A percentile compares a stretch with the other conserved stretches of the same genome.
Evolutionary conservation across 108 stramenopile genomes (phyloP).

Genomic region (Skeletonema marinoi): DNA sequence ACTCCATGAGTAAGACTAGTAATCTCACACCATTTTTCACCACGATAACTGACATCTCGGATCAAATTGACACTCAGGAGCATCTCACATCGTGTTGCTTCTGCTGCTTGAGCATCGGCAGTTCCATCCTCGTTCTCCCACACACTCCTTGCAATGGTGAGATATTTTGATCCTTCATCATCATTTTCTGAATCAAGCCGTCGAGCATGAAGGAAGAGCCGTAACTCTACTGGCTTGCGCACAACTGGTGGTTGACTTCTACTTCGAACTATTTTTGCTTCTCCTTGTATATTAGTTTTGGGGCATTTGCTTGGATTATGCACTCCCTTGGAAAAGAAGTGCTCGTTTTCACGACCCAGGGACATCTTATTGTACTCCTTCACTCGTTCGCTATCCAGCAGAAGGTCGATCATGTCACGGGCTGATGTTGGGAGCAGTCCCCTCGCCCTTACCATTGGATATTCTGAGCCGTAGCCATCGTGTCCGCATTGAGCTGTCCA

Average conservation of each 20-base stretch:
- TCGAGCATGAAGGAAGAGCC: conserved; percentile 43
- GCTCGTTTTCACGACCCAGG: conserved; percentile 43
- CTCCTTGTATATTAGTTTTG: conserved; percentile 36
- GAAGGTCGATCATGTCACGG: conserved; percentile 28
- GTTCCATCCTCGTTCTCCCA: conserved; percentile 58
- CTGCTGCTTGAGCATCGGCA: conserved; percentile 14
- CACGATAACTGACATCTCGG: conserved; percentile 18
- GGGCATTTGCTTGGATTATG: conserved; percentile 35
- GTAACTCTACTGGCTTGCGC: conserved; percentile 40
- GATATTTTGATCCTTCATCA: conserved; percentile 25
- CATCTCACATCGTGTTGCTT: conserved; percentile 51
- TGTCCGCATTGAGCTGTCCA: conserved; percentile 39
- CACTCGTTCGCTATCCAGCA: conserved; percentile 40
- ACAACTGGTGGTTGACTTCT: conserved; percentile 40
- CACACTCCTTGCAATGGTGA: conserved; percentile 39
- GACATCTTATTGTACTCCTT: conserved; percentile 55
- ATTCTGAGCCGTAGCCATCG: conserved; percentile 48
- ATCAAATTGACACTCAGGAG: conserved; percentile 47
- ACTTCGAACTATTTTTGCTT: conserved; percentile 41
- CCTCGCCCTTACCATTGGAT: conserved; percentile 48
- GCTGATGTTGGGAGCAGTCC: conserved; percentile 42
- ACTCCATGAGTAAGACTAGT: conserved; percentile 49
- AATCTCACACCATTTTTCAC: conserved; percentile 40
- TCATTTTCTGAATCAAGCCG: conserved; percentile 22
- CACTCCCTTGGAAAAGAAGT: conserved; percentile 37